Evolutionary conservation across 208 protist genomes (phyloP), one percentile per base, ranked within the genome.

Genomic region (Phytomonas francai): DNA sequence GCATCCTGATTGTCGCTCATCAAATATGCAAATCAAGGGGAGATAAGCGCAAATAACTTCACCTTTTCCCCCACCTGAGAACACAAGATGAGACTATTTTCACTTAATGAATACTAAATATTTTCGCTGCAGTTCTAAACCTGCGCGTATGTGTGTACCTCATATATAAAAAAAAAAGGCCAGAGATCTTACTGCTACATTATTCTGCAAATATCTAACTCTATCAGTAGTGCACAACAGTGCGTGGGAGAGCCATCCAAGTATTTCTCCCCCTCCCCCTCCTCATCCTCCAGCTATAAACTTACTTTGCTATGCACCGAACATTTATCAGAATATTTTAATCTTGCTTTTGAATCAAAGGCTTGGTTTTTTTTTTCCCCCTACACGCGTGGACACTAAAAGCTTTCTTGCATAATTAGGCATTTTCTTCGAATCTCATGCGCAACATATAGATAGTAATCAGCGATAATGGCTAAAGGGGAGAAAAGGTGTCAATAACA

Each of bases 131-230:
- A 49, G 9, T 71, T 9, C 65, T 67, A 42, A 73, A 34, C 45
- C 71, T 68, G 51, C 57, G 61, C 25, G 64, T 36, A 33, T 68
- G 59, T 29, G 68, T n/a, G 33, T 73, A 56, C 65, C 65, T 61
- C 59, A n/a, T 49, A 12, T 64, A 31, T 19, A 30, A n/a, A 54
- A 58, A 64, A 56, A 9, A 39, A 32, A 49, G 12, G 6, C 39
- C 39, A 3, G 1, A 9, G 29, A 29, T 34, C 5, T 61, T 34
- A 14, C 22, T 33, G 12, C 29, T 61, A 33, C 22, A 16, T 34
- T 34, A 33, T 33, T 9, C 57, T 33, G 14, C 1, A 30, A 16
- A 33, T 33, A 61, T 30, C 57, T 33, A 28, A 19, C 22, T 3
- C 16, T 16, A 9, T 12, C 27, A 61, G 28, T 29, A 14, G 22